These are phyloP conservation scores for Clarireedia monteithiana DNA, from an alignment of 2,329 filamentous ascomycete species.

Conservation along the genomic window DNA sequence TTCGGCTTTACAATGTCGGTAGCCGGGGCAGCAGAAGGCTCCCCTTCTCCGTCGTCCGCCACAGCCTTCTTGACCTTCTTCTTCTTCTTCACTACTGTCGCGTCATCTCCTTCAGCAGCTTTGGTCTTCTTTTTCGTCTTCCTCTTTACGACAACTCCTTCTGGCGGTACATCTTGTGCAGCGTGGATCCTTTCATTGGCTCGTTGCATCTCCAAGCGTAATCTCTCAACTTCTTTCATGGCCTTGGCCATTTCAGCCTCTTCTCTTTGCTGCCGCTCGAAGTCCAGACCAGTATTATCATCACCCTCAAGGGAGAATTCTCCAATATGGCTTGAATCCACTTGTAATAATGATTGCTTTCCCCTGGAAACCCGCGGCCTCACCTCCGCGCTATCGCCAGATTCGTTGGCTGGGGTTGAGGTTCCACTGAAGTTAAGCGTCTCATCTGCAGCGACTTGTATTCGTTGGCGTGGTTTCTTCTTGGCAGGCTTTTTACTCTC, in stretches of 20 bases:
- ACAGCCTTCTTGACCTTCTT: conserved; percentile 39
- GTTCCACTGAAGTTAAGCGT: conserved; percentile 50
- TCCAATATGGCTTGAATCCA: conserved; percentile 79
- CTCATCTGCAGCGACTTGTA: conserved; percentile 67
- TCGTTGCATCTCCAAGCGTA: conserved; percentile 83
- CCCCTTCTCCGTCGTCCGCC: conserved; percentile 20
- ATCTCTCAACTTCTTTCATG: conserved; percentile 78
- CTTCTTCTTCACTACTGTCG: conserved; percentile 36
- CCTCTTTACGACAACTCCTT: conserved; percentile 55
- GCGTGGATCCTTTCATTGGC: conserved; percentile 68
- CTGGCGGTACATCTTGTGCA: conserved; percentile 52
- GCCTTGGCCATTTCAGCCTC: conserved; percentile 85
- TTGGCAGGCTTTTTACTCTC: conserved; percentile 30
- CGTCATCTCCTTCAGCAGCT: conserved; percentile 15
- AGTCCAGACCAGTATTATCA: conserved; percentile 37
- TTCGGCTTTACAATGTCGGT: conserved; percentile 32
- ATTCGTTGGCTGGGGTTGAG: conserved; percentile 44
- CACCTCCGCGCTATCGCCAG: conserved; percentile 43
- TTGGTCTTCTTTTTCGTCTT: conserved; percentile 46
- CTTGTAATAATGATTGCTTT: conserved; percentile 64
- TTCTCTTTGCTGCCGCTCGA: conserved; percentile 63
- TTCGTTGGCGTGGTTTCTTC: conserved; percentile 45
- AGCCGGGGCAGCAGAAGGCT: conserved; percentile 10
- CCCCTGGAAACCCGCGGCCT: conserved; percentile 43
- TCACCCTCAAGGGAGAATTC: conserved; percentile 60